Evolutionary conservation across 192 early-diverging fungal genomes (phyloP).

Genomic region (Dispira simplex): DNA sequence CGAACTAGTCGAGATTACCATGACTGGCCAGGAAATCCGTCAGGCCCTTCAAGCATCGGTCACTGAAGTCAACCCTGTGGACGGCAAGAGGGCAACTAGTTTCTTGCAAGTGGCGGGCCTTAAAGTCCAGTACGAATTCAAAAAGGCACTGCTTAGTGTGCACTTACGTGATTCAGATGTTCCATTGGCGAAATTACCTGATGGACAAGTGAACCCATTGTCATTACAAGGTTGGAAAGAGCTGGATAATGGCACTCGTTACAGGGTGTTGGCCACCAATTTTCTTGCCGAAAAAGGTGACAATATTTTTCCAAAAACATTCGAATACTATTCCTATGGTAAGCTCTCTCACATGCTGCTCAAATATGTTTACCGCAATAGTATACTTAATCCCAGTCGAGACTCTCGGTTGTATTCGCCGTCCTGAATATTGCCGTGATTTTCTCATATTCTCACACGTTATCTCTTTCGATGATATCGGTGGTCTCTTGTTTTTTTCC

Average conservation of each 20-base stretch:
- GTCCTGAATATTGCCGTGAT: too few species aligned
- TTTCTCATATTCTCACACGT: too few species aligned
- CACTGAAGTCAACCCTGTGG: slow-evolving; percentile 15
- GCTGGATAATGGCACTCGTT: background rate
- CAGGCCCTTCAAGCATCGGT: slow-evolving; percentile 27
- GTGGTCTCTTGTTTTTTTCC: too few species aligned
- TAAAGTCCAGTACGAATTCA: slow-evolving; percentile 16
- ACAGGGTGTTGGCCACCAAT: background rate
- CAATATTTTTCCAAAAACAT: background rate
- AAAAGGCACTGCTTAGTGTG: background rate
- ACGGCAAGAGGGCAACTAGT: slow-evolving; percentile 23
- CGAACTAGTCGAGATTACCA: slow-evolving; percentile 22
- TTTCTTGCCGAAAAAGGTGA: slow-evolving; percentile 1
- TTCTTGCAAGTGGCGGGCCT: slow-evolving; percentile 45
- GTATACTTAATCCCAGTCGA: too few species aligned
- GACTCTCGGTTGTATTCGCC: too few species aligned
- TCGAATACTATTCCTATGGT: too few species aligned
- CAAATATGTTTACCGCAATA: too few species aligned
- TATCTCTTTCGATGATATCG: too few species aligned
- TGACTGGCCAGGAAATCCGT: slow-evolving; percentile 34
- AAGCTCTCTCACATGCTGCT: too few species aligned
- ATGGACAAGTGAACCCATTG: too few species aligned
- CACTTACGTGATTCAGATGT: background rate
- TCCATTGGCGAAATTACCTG: background rate
- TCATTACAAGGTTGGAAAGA: background rate